These are phyloP conservation scores for Exophiala bonariae DNA, from an alignment of 2,329 filamentous ascomycete species.

Conservation along the genomic window DNA sequence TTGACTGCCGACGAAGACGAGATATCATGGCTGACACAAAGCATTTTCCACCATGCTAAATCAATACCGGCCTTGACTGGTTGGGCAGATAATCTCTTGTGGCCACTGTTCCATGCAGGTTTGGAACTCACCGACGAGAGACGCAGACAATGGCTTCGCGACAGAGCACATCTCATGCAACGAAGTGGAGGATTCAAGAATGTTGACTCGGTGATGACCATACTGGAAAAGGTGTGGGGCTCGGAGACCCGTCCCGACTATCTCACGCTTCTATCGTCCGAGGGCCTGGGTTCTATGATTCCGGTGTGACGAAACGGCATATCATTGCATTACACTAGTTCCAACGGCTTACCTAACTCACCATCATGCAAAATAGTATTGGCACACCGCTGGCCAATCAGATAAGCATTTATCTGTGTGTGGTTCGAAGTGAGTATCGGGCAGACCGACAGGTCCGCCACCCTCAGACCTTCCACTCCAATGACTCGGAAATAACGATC, in stretches of 20 bases:
- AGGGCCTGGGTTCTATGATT: constrained; percentile 3
- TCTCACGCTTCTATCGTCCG: not conserved
- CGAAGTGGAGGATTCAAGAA: constrained; percentile 8
- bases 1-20: constrained; percentile 5
- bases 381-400: constrained; percentile 52
- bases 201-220: constrained; percentile 9
- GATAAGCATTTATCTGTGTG: constrained; percentile 54
- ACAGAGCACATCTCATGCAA: constrained; percentile 5
- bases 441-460: constrained; percentile 45
- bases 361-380: too few relatives aligned
- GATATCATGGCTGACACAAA: constrained; percentile 6
- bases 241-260: constrained; percentile 1
- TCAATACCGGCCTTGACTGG: constrained; percentile 2
- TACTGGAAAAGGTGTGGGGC: constrained; percentile 8
- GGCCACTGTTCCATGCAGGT: constrained; percentile 11
- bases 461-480: constrained; percentile 37
- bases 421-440: constrained; percentile 49
- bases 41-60: constrained; percentile 11
- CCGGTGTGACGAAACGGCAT: constrained; percentile 1
- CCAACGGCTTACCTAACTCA: too few relatives aligned
- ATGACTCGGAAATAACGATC: constrained; percentile 42
- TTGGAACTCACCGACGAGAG: constrained; percentile 5
- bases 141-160: constrained; percentile 1
- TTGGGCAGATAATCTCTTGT: constrained; percentile 8
- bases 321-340: not conserved